Base-by-base conservation (phyloP, 2,329 filamentous ascomycete genomes). In the Diaporthe nobilis region DNA sequence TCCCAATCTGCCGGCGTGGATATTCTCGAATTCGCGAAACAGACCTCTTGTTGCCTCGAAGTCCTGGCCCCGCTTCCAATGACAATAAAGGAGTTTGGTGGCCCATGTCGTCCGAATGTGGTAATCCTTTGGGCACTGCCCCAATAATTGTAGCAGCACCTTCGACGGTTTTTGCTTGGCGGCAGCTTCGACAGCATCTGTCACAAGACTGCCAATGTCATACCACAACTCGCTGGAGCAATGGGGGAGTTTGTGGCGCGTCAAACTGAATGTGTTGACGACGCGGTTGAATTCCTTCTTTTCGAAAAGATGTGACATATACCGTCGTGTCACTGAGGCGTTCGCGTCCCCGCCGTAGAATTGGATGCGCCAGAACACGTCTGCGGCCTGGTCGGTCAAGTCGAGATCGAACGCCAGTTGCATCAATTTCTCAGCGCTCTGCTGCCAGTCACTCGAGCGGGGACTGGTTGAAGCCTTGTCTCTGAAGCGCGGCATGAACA, bases 51-150 rank as follows among this genome's bases (percentile, higher is more conserved):
- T 76, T 68, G 78, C 77, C 7, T 75, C 51, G 5, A 84, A 82
- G 47, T 83, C 74, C 42, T 78, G 42, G 22, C 81, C 72, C 10
- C 79, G 80, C 28, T 67, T 74, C 85, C 85, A 87, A 58, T 85
- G 78, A 28, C 81, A 77, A 34, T 81, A 81, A 20, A 87, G 71
- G 1, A 87, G 78, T 72, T 80, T 82, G 37, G 83, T 82, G 0
- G 84, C 80, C 85, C 85, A 87, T 15, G 79, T 61, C 5, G 82
- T 81, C 39, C 79, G 81, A 60, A 86, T 70, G n/a, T 74, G 74
- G 7, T 63, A 76, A 2, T 75, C 47, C 0, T 47, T 60, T 13
- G 80, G 76, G 10, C 79, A 74, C 60, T 84, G 79, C 17, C 67
- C 71, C 6, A 80, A 70, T 28, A 86, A 79, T 1, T 79, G 78